Conservation (phyloP, 495 filamentous ascomycete genomes). For the Tuber calosporum region DNA sequence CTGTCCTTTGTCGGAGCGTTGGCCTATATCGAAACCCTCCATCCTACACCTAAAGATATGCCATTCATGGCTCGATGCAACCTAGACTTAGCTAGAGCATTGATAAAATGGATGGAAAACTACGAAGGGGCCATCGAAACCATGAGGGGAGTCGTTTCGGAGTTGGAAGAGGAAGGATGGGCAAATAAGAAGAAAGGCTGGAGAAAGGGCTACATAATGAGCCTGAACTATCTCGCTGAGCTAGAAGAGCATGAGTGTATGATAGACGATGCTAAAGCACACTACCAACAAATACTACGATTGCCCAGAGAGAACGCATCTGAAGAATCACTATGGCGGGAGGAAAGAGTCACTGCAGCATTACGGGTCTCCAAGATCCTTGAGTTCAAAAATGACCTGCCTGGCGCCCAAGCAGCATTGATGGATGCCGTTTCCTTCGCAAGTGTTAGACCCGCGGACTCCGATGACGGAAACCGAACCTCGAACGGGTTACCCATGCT, state of each 20-base stretch:
- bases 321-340: neutral
- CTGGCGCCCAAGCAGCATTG: conserved; percentile 15
- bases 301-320: conserved; percentile 1
- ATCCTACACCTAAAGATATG: conserved; percentile 15
- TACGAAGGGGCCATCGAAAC: conserved; percentile 3
- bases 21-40: conserved; percentile 7
- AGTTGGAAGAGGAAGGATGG: conserved; percentile 12
- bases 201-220: neutral
- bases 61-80: conserved; percentile 11
- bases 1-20: conserved; percentile 6
- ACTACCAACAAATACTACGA: conserved; percentile 8
- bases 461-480: neutral
- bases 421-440: conserved; percentile 10
- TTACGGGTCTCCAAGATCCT: conserved; percentile 21
- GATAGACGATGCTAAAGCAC: neutral
- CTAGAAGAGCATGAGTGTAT: conserved; percentile 6
- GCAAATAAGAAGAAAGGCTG: neutral
- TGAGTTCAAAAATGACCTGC: conserved; percentile 13
- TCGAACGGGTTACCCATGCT: conserved; percentile 6
- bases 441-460: neutral
- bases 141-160: conserved; percentile 9
- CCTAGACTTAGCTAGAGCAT: conserved; percentile 9
- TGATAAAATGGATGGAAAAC: conserved; percentile 12
- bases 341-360: conserved; percentile 16
- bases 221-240: conserved; percentile 18